Evolutionary conservation across 2,329 filamentous ascomycete genomes (phyloP), one percentile per base, ranked within the genome.

Genomic region (Stachybotrys elegans): DNA sequence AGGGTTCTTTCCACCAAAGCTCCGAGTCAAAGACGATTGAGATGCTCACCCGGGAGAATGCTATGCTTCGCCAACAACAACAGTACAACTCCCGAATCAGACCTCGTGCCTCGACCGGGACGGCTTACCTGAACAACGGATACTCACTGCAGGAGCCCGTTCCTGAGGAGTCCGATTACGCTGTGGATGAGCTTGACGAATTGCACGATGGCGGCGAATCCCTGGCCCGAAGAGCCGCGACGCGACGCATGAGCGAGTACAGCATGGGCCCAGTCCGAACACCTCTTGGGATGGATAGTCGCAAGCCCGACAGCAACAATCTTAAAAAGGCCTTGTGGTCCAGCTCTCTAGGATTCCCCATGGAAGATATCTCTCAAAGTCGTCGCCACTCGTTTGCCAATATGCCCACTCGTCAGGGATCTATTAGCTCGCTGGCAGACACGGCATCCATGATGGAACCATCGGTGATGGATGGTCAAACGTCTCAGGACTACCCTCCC

Each of bases 371-470:
- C 22, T 79, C 83, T 12, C 85, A 90, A 56, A 89, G 86, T 55
- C 78, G 88, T 47, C 81, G 88, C 22, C 88, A 92, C 62, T 92
- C 88, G 2, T 88, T 93, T 58, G 88, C 81, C 42, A 83, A 83
- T 54, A 74, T 84, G 56, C 80, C 78, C 22, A 81, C 79, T 21
- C 73, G 81, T 13, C 81, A 84, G 51, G 76, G 73, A 3, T 84
- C 81, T 3, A 78, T 84, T 50, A 76, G 78, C 53, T 83, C 80
- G 22, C 67, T 80, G 42, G 72, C 71, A 40, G 80, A 83, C 53
- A 61, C 70, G 39, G 63, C 67, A 31, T 61, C 70, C 4, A 55
- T 69, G 9, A 66, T 79, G 19, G 77, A 81, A 16, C 59, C 64
- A 9, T 63, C 64, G 3, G 57, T 64, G 14, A 64, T 69, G 16